A percentile compares a stretch with the other conserved stretches of the same genome.
Conservation (phyloP, 2,329 filamentous ascomycete genomes). For the Epichloe scottii region DNA sequence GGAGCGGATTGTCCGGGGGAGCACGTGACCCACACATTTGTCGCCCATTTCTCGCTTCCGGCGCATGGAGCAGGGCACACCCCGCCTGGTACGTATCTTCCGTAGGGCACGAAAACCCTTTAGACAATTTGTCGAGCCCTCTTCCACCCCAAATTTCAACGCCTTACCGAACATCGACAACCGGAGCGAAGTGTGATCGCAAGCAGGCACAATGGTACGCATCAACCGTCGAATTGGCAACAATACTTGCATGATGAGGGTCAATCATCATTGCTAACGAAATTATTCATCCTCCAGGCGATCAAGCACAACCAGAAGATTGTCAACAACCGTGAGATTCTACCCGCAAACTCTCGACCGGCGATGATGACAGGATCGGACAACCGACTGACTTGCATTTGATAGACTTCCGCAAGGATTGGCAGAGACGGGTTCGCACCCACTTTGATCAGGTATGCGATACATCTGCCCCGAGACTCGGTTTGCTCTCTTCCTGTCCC, state of each 20-base stretch:
- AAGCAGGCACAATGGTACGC: constrained; percentile 42
- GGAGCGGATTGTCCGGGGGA: constrained; percentile 11
- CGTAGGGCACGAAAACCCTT: constrained; percentile 32
- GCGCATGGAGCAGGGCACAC: constrained; percentile 10
- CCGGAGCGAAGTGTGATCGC: constrained; percentile 36
- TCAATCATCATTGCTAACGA: constrained; percentile 18
- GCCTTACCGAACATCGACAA: constrained; percentile 28
- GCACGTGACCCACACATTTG: constrained; percentile 14
- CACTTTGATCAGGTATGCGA: constrained; percentile 96
- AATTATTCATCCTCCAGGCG: constrained; percentile 42
- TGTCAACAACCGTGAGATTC: constrained; percentile 74
- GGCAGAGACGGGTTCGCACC: constrained; percentile 96
- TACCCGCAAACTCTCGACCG: constrained; percentile 8
- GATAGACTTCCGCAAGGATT: constrained; percentile 98
- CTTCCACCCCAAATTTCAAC: constrained; percentile 24
- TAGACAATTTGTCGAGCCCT: constrained; percentile 27
- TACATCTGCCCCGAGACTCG: background rate
- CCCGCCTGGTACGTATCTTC: constrained; percentile 22
- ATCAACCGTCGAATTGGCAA: constrained; percentile 10
- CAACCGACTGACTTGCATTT: constrained; percentile 24
- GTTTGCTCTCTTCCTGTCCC: background rate
- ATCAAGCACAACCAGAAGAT: constrained; percentile 99
- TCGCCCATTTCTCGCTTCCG: constrained; percentile 7
- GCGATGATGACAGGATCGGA: constrained; percentile 15
- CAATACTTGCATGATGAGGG: constrained; percentile 11